Percentiles rank a stretch among this genome's conserved stretches.
Conservation (phyloP, 306 rosid species). For the Hylodesmum podocarpum region DNA sequence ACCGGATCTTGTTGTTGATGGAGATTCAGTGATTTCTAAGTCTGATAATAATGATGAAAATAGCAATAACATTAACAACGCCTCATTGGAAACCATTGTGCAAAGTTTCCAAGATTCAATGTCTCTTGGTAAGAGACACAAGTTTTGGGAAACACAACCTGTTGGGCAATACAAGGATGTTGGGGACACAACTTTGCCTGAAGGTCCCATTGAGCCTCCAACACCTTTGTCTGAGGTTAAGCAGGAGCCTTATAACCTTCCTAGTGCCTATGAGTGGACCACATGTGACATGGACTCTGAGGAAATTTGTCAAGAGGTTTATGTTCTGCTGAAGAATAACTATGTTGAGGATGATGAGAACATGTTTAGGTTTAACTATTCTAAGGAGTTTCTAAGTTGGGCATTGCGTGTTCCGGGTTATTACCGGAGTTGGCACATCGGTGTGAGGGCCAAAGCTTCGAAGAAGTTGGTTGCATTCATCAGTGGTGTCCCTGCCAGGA, state of each 20-base stretch:
- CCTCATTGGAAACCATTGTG: slow-evolving; percentile 54
- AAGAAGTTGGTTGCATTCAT: slow-evolving; percentile 50
- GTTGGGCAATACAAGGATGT: slow-evolving; percentile 79
- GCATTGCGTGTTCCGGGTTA: slow-evolving; percentile 71
- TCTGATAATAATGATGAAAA: background rate
- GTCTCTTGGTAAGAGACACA: slow-evolving; percentile 60
- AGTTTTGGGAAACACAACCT: slow-evolving; percentile 51
- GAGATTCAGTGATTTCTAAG: background rate
- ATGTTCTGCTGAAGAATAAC: slow-evolving; percentile 45
- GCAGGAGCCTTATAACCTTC: slow-evolving; percentile 82
- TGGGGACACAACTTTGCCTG: slow-evolving; percentile 52
- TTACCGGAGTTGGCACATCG: slow-evolving; percentile 73
- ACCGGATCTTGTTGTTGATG: slow-evolving; percentile 30
- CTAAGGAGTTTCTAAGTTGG: slow-evolving; percentile 78
- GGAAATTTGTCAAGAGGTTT: slow-evolving; percentile 37
- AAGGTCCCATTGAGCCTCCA: slow-evolving; percentile 73
- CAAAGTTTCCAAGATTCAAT: slow-evolving; percentile 64
- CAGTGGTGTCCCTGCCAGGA: slow-evolving; percentile 85
- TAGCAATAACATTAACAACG: background rate
- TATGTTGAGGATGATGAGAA: slow-evolving; percentile 66
- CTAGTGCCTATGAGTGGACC: slow-evolving; percentile 46
- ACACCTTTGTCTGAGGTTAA: slow-evolving; percentile 68
- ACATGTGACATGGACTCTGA: slow-evolving; percentile 34
- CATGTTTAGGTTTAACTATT: slow-evolving; percentile 70
- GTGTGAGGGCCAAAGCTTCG: slow-evolving; percentile 65